Percentiles rank a stretch among this genome's conserved stretches.
phyloP scores from a whole-genome alignment of 768 basidiomycete genomes.

The Crassisporium funariophilum region DNA sequence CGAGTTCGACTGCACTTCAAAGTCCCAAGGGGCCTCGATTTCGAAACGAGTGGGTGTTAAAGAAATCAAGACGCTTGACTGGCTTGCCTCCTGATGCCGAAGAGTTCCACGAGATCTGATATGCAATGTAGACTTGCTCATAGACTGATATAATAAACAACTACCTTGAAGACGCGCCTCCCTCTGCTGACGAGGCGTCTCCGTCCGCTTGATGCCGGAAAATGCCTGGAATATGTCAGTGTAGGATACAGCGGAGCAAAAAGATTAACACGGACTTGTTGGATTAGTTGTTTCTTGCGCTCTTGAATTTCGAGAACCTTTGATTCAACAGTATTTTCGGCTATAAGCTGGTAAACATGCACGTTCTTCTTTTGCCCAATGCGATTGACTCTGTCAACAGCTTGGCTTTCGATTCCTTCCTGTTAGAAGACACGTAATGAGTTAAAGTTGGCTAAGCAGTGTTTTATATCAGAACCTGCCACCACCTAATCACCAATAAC shows the following conservation, averaged over 20 bases:
- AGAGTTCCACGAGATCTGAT: conserved; percentile 60
- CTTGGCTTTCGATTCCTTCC: conserved; percentile 85
- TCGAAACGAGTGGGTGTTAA: background rate
- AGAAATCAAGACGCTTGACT: conserved; percentile 11
- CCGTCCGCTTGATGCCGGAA: conserved; percentile 75
- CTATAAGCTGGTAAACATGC: conserved; percentile 87
- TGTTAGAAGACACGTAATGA: conserved; percentile 26
- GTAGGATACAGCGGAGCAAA: background rate
- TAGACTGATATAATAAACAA: conserved; percentile 6
- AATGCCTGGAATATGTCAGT: conserved; percentile 61
- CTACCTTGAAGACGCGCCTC: conserved; percentile 82
- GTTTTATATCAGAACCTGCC: conserved; percentile 51
- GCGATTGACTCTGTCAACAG: conserved; percentile 79
- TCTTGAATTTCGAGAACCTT: conserved; percentile 90
- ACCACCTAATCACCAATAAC: conserved; percentile 55
- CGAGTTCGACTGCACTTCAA: background rate
- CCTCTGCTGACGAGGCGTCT: conserved; percentile 74
- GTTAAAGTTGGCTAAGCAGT: background rate
- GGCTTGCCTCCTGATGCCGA: conserved; percentile 29
- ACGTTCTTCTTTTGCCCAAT: conserved; percentile 86
- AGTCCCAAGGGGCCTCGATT: background rate
- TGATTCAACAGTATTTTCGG: conserved; percentile 86
- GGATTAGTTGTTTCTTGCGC: conserved; percentile 76
- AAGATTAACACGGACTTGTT: conserved; percentile 73
- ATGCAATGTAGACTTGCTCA: background rate